A percentile compares a stretch with the other conserved stretches of the same genome.
Evolutionary conservation across 148 eudicot species (phyloP).

Genomic region (Silene conica): DNA sequence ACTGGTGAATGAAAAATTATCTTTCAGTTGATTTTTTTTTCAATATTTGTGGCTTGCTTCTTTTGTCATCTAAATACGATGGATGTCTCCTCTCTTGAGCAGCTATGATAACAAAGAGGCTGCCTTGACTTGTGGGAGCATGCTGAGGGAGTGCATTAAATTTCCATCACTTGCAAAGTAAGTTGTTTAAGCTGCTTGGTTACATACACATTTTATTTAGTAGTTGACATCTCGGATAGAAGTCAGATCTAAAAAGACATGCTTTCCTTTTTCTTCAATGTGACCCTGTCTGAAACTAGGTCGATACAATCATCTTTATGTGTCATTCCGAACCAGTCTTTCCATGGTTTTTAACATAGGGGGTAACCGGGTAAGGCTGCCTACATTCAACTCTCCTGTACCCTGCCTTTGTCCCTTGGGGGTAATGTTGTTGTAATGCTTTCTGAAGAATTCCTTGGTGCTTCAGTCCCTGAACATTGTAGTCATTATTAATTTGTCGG

Average conservation of each 20-base stretch:
- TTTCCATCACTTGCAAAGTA: conserved; percentile 84
- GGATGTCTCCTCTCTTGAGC: conserved; percentile 37
- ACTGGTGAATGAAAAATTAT: neutral
- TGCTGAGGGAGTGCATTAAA: conserved; percentile 97
- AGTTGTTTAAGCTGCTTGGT: conserved; percentile 35
- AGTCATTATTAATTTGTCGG: neutral
- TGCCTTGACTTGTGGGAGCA: conserved; percentile 85
- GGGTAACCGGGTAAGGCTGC: no score
- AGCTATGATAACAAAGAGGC: conserved; percentile 98
- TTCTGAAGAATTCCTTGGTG: neutral
- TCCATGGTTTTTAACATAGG: no score
- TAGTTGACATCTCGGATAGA: neutral
- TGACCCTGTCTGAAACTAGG: neutral
- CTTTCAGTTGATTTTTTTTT: neutral
- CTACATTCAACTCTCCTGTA: no score
- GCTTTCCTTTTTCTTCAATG: conserved; percentile 6
- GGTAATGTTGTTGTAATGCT: neutral
- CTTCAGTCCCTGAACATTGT: neutral
- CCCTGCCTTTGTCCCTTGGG: neutral
- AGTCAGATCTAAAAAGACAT: neutral
- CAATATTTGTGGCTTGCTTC: neutral
- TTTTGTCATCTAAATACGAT: conserved; percentile 16
- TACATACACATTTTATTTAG: neutral
- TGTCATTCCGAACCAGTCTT: neutral
- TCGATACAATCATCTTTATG: neutral